Evolutionary conservation across 352 stramenopile genomes (phyloP), one percentile per base, ranked within the genome.

Genomic region (Phytophthora nicotianae): DNA sequence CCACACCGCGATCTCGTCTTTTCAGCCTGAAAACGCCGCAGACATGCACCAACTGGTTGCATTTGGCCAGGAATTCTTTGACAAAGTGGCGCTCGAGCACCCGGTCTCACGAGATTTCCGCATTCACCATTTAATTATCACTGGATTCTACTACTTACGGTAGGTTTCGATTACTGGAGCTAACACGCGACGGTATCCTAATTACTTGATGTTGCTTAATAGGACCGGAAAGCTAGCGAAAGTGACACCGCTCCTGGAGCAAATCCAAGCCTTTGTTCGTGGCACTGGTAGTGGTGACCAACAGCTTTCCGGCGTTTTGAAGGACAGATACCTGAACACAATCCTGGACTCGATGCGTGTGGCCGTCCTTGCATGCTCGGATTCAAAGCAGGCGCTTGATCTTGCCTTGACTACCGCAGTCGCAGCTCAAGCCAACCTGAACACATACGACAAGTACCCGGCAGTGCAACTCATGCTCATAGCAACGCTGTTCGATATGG

Each of bases 401-500:
- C 62, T 90, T 27, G 80, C 80, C 1, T 86, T 77, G 60, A 76
- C 65, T 9, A 74, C 70, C 4, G 88, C 89, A 6, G 72, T 85
- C 42, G 56, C 57, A 13, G 65, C 81, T 16, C 84, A 93, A 68
- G 53, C 52, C 48, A 88, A 80, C 21, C 32, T 91, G 10, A 66
- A 79, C 24, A 66, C 54, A 27, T 82, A 81, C 37, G 37, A 61
- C 5, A n/a, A 62, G 6, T 65, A 75, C 41, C 62, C 68, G 2
- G 68, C 71, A 19, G 58, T 88, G 9, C 63, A 81, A 23, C 24
- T 78, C 2, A 71, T 93, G 58, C 66, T 91, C 37, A 66, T 86
- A 23, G 77, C 67, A 9, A 75, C 72, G 7, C 61, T 93, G 23
- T 87, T 93, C 42, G 84, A 93, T 55, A 84, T 88, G 80, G 68